Conservation (phyloP, 164 flowering plant species). For the Stephania japonica region DNA sequence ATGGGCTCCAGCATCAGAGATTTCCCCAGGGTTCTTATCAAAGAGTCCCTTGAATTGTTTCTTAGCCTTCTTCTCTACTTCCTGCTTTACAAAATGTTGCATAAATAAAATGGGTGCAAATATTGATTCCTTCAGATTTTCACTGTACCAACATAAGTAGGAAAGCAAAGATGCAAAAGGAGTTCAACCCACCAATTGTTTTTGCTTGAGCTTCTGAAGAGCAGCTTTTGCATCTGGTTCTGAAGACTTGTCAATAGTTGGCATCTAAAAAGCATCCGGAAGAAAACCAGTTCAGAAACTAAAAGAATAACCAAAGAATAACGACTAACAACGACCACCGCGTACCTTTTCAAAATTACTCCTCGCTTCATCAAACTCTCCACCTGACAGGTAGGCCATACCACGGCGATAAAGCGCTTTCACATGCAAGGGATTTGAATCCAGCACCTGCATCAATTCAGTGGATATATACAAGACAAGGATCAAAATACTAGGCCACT, state of each 20-base stretch:
- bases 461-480: not conserved
- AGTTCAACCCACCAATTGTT: slow-evolving; percentile 53
- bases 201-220: slow-evolving; percentile 64
- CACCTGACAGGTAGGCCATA: slow-evolving; percentile 85
- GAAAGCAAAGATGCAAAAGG: not conserved
- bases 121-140: not conserved
- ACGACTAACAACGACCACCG: not conserved
- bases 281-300: slow-evolving; percentile 6
- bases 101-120: not conserved
- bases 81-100: slow-evolving; percentile 36
- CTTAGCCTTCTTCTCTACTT: slow-evolving; percentile 61
- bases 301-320: not conserved
- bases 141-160: not conserved
- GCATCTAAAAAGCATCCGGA: slow-evolving; percentile 47
- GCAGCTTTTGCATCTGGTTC: slow-evolving; percentile 89
- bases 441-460: slow-evolving; percentile 62
- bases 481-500: not conserved
- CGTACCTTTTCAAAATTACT: slow-evolving; percentile 66
- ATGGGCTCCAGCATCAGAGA: slow-evolving; percentile 51
- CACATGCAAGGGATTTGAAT: slow-evolving; percentile 71
- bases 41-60: slow-evolving; percentile 92
- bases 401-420: slow-evolving; percentile 97
- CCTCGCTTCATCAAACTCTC: slow-evolving; percentile 92
- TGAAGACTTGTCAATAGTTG: slow-evolving; percentile 65
- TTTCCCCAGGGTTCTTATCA: slow-evolving; percentile 97